These are phyloP conservation scores for Raffaelea deltoideospora DNA, from an alignment of 2,329 filamentous ascomycete species.

Conservation along the genomic window DNA sequence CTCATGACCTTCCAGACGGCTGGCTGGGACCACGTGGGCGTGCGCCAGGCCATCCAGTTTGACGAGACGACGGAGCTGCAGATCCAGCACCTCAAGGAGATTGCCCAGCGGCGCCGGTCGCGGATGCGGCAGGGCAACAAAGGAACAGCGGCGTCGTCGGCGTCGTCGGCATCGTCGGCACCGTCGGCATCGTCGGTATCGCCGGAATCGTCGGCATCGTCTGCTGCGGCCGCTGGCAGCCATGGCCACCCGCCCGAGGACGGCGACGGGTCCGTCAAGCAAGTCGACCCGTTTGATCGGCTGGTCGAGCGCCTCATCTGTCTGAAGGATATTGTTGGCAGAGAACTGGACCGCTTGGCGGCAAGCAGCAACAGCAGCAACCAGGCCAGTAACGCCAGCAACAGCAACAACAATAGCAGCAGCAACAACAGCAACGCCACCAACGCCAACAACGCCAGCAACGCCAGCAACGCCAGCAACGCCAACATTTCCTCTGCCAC, in stretches of 20 bases:
- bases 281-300: conserved; percentile 10
- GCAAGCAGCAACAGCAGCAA: not conserved
- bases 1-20: conserved; percentile 28
- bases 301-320: conserved; percentile 9
- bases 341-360: conserved; percentile 6
- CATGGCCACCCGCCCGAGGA: not conserved
- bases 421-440: not conserved
- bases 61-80: conserved; percentile 16
- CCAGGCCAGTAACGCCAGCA: not conserved
- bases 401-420: not conserved
- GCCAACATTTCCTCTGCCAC: too few relatives aligned
- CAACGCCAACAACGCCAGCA: not conserved
- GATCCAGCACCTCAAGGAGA: conserved; percentile 15
- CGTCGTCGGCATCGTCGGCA: not conserved
- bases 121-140: not conserved
- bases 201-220: not conserved
- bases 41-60: conserved; percentile 21
- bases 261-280: too few relatives aligned
- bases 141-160: too few relatives aligned
- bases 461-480: too few relatives aligned
- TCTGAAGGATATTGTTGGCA: conserved; percentile 6
- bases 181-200: not conserved
- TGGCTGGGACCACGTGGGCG: conserved; percentile 27
- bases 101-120: conserved; percentile 11
- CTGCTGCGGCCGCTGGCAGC: not conserved